These are phyloP conservation scores for Debaryomyces udenii DNA, from an alignment of 1,139 yeast species.

Conservation along the genomic window DNA sequence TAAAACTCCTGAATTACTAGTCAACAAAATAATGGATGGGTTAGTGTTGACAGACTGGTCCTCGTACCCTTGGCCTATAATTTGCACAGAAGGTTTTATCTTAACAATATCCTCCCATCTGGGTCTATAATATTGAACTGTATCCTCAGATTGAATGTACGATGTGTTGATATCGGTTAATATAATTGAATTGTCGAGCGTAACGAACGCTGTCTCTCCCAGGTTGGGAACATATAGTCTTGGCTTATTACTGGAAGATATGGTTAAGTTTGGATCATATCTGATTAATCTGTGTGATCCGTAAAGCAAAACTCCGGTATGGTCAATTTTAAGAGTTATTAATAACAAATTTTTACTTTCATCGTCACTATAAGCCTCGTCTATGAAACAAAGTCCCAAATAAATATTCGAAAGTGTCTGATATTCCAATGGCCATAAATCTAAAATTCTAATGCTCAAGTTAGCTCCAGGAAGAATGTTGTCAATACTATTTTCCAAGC, in stretches of 20 bases:
- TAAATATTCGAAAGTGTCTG: slow-evolving; percentile 40
- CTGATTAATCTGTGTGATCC: slow-evolving; percentile 57
- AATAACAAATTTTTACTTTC: slow-evolving; percentile 39
- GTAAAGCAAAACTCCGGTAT: slow-evolving; percentile 55
- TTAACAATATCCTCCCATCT: slow-evolving; percentile 80
- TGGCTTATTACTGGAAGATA: slow-evolving; percentile 40
- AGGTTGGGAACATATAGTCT: slow-evolving; percentile 62
- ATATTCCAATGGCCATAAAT: slow-evolving; percentile 45
- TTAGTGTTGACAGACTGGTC: slow-evolving; percentile 30
- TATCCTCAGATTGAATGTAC: slow-evolving; percentile 31
- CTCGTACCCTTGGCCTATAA: slow-evolving; percentile 67
- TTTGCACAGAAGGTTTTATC: slow-evolving; percentile 53
- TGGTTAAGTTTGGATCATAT: slow-evolving; percentile 41
- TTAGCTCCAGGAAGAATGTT: slow-evolving; percentile 42
- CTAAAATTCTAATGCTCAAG: slow-evolving; percentile 49
- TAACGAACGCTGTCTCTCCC: slow-evolving; percentile 63
- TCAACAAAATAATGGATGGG: slow-evolving; percentile 52
- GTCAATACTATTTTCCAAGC: slow-evolving; percentile 40
- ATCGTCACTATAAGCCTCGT: slow-evolving; percentile 23
- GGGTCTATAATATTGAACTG: slow-evolving; percentile 49
- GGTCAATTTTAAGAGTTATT: slow-evolving; percentile 57
- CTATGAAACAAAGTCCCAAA: slow-evolving; percentile 47
- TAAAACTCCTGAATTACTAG: slow-evolving; percentile 65
- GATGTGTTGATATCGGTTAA: slow-evolving; percentile 60
- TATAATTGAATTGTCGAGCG: slow-evolving; percentile 63